Percentiles rank a stretch among this genome's conserved stretches.
These are phyloP conservation scores for Diplodia corticola DNA, from an alignment of 2,329 filamentous ascomycete genomes.

Conservation along the genomic window DNA sequence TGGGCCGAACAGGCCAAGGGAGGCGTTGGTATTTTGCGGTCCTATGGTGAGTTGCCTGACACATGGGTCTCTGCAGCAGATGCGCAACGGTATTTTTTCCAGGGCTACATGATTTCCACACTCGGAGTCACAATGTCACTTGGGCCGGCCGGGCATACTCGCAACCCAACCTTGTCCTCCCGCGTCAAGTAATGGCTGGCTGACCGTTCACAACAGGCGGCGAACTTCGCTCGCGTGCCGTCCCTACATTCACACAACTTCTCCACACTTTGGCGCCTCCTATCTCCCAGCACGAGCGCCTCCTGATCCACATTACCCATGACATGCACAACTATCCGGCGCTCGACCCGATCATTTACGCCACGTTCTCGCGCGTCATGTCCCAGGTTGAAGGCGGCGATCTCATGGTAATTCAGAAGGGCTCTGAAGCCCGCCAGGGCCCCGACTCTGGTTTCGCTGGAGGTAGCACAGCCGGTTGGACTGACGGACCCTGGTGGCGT, in stretches of 20 bases:
- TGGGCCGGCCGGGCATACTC: too few relatives aligned
- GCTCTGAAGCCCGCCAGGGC: conserved; percentile 75
- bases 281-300: conserved; percentile 93
- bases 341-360: conserved; percentile 87
- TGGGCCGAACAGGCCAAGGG: conserved; percentile 94
- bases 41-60: conserved; percentile 60
- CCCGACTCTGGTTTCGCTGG: conserved; percentile 60
- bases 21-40: conserved; percentile 72
- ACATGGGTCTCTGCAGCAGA: conserved; percentile 24
- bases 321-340: conserved; percentile 93
- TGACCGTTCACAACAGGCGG: conserved; percentile 60
- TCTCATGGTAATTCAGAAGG: conserved; percentile 88
- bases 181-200: neutral
- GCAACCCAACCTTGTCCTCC: too few relatives aligned
- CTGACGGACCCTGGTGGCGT: conserved; percentile 96
- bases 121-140: too few relatives aligned
- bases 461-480: conserved; percentile 65
- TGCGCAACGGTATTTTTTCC: too few relatives aligned
- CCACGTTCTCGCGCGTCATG: conserved; percentile 94
- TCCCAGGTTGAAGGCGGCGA: conserved; percentile 98
- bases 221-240: conserved; percentile 67
- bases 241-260: conserved; percentile 93
- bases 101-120: too few relatives aligned
- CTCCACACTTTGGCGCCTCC: conserved; percentile 93
- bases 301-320: conserved; percentile 96